Evolutionary conservation across 495 filamentous ascomycete genomes (phyloP), one percentile per base, ranked within the genome.

Genomic region (Corynascus novoguineensis): DNA sequence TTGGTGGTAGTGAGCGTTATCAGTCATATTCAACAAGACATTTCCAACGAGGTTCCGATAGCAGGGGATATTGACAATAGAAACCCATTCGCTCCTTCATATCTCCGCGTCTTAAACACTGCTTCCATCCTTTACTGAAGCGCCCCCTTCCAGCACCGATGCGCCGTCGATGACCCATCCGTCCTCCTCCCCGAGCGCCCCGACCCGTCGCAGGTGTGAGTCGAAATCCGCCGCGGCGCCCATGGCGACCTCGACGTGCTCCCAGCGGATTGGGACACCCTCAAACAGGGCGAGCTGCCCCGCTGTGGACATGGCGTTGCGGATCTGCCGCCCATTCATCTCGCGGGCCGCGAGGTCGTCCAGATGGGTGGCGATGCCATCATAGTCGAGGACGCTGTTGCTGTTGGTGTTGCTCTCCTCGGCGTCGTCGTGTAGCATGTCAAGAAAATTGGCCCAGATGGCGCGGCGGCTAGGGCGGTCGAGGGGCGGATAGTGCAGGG

Each of bases 401-500:
- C n/a, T n/a, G n/a, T n/a, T n/a, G n/a, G n/a, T n/a, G n/a, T n/a
- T n/a, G 31, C 5, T 14, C 5, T 35, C 34, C 9, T 35, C 34
- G 34, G 10, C 34, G 34, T 35, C 34, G 34, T 8, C 3, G 34
- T 14, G 34, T 14, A 35, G 34, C 34, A 35, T 35, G 4, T 6
- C 34, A 8, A 35, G 10, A 11, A 35, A 35, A 14, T 35, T 35
- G 6, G 5, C 6, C 34, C 34, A 35, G 4, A 35, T 11, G 34
- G 34, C 11, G 6, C 11, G 34, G 34, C 34, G 34, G 34, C 34
- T 35, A 2, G 34, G 34, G 10, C 2, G 34, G 34, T 35, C 34
- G 34, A 35, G 34, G 34, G 34, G 3, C 31, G 59, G 60, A 41
- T 72, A 73, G 54, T 72, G 68, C n/a, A 75, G 62, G 8, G 68